Base-by-base conservation (phyloP, 257 asterid genomes). In the Gynochthodes officinalis region DNA sequence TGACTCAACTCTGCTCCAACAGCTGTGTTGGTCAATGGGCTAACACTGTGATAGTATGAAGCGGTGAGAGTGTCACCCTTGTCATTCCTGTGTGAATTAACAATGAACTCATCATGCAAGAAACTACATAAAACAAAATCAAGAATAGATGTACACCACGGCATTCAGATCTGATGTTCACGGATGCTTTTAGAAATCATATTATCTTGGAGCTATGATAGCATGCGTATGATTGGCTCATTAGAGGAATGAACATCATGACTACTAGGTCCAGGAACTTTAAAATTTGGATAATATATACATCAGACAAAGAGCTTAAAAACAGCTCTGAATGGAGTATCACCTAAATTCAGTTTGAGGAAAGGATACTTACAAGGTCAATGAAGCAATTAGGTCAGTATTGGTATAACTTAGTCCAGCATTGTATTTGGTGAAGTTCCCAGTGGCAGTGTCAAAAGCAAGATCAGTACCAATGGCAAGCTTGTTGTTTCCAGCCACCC, bases 1-100 rank as follows among this genome's bases (percentile, higher is more conserved):
- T 92, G 99, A 48, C 88, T 85, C 80, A 95, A 72, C 91, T 95
- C 99, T 0, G 99, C 99, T 57, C 98, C 99, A 8, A 90, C 99
- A 4, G 92, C 90, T 23, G 99, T 92, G 52, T 82, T 92, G 79
- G 90, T 85, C 79, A 89, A 69, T 6, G 97, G 96, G 79, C 80
- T 86, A 13, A 95, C 96, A 0, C 83, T 81, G 76, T 95, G 99
- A 87, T 78, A 82, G 86, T 95, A 95, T 80, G 99, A 89, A 23
- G 97, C 99, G 7, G 85, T 79, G 49, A 95, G 59, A 0, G 87
- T 78, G 61, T 92, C 90, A 19, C 90, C 98, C 75, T 90, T 89
- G 79, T 90, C 85, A 16, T 86, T 92, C 92, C 99, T 95, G 85
- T n/a, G 63, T 10, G 43, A 28, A 77, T 57, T 46, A 66, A 48